These are phyloP conservation scores for Saturnispora sekii DNA, from an alignment of 805 yeast species.

Conservation along the genomic window DNA sequence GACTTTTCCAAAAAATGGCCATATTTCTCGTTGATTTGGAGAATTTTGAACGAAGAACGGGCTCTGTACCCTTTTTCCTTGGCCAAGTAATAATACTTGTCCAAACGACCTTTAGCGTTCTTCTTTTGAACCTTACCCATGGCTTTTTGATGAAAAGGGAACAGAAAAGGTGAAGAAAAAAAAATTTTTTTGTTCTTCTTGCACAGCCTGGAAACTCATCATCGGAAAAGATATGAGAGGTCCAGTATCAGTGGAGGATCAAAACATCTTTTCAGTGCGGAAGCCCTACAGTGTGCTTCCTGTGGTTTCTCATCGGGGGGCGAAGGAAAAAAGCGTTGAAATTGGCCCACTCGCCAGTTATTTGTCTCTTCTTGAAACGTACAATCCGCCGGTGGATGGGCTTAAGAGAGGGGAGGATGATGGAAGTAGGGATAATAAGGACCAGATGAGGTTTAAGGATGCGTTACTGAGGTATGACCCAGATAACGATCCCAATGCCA, in stretches of 20 bases:
- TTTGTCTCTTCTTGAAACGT: neutral
- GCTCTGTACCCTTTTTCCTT: conserved; percentile 98
- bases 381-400: neutral
- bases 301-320: too few species aligned
- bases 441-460: neutral
- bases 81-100: conserved; percentile 90
- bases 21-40: conserved; percentile 92
- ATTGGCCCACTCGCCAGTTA: neutral
- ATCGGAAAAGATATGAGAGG: too few species aligned
- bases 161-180: conserved; percentile 1
- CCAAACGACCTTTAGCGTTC: conserved; percentile 97
- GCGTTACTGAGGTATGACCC: conserved; percentile 44
- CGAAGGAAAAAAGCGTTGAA: neutral
- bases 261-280: too few species aligned
- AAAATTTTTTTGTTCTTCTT: conserved; percentile 3
- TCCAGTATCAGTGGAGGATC: too few species aligned
- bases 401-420: conserved; percentile 2
- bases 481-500: conserved; percentile 41
- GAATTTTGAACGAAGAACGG: conserved; percentile 92
- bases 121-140: conserved; percentile 82
- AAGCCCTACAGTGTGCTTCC: too few species aligned
- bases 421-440: neutral
- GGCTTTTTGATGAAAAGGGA: neutral
- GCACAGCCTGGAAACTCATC: conserved; percentile 2
- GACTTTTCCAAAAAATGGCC: conserved; percentile 93